Percentiles rank a stretch among this genome's conserved stretches.
phyloP scores from a whole-genome alignment of 1,139 yeast species.

The Arxiozyma heterogenica region DNA sequence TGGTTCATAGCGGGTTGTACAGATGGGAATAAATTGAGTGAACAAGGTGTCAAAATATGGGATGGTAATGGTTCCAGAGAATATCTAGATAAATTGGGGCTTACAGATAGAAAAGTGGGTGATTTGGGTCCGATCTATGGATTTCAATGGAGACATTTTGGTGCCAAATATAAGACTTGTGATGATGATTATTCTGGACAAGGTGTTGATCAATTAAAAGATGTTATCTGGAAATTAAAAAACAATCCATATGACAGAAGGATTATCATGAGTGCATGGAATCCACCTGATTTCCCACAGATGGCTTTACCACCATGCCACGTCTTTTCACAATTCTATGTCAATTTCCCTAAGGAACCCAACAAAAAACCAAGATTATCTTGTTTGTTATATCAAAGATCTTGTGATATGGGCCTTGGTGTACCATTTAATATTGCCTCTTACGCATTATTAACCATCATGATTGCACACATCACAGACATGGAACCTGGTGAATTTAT shows the following conservation, averaged over 20 bases:
- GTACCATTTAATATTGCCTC: constrained; percentile 98
- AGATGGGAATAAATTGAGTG: constrained; percentile 69
- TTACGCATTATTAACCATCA: constrained; percentile 79
- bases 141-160: constrained; percentile 98
- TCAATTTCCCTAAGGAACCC: constrained; percentile 53
- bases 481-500: constrained; percentile 93
- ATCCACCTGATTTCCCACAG: constrained; percentile 82
- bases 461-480: constrained; percentile 91
- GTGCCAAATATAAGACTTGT: constrained; percentile 81
- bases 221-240: constrained; percentile 69
- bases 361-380: constrained; percentile 56
- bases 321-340: constrained; percentile 91
- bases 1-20: constrained; percentile 94
- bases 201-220: constrained; percentile 84
- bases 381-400: constrained; percentile 86
- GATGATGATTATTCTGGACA: constrained; percentile 78
- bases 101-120: constrained; percentile 74
- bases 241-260: constrained; percentile 90
- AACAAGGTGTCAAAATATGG: constrained; percentile 90
- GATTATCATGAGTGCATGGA: constrained; percentile 95
- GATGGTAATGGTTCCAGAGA: constrained; percentile 98
- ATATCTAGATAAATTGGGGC: constrained; percentile 74
- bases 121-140: constrained; percentile 98
- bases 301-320: constrained; percentile 99
- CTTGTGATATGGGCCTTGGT: constrained; percentile 99